Base-by-base conservation (phyloP, 306 rosid genomes). In the Prunus salicina region DNA sequence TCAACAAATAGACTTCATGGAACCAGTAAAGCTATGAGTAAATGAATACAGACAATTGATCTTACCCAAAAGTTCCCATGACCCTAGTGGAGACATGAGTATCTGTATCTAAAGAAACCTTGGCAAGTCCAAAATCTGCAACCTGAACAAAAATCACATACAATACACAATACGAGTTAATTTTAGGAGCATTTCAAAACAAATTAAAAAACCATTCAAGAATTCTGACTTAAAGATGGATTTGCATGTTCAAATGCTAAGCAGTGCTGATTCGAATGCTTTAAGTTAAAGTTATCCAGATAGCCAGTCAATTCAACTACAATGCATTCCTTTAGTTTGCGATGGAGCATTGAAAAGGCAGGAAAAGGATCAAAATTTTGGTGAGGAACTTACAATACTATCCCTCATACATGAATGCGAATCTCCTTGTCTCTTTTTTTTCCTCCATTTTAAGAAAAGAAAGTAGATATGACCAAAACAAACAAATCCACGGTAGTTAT, bases 41-140 rank as follows among this genome's bases (percentile, higher is more conserved):
- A 69, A 8, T 43, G 20, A 69, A 49, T 18, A 58, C 43, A 65
- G 12, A 74, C 9, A 41, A 64, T 61, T n/a, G 22, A 66, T 78
- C 79, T 71, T 65, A 90, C 92, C 95, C 95, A 81, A 90, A 82
- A 74, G 92, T 84, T 83, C 96, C 96, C 90, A 88, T 84, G 52
- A 88, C 84, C 71, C 96, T 86, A 14, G 96, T 90, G 53, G 89
- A 88, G 76, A 90, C 89, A 63, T 88, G 92, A 71, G 91, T 90
- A 32, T 90, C 88, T 12, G 83, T 71, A 20, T 90, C 92, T 25
- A 60, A 77, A 56, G 83, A 78, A 74, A 84, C 20, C 74, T 82
- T 90, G 34, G 92, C 95, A 49, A 90, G 89, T 47, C 95, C 95
- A 79, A 90, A 90, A 79, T 88, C 92, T 14, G 89, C 90, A 72